Percentiles rank a stretch among this genome's conserved stretches.
Conservation (phyloP, 208 protist species). For the Crithidia fasciculata region DNA sequence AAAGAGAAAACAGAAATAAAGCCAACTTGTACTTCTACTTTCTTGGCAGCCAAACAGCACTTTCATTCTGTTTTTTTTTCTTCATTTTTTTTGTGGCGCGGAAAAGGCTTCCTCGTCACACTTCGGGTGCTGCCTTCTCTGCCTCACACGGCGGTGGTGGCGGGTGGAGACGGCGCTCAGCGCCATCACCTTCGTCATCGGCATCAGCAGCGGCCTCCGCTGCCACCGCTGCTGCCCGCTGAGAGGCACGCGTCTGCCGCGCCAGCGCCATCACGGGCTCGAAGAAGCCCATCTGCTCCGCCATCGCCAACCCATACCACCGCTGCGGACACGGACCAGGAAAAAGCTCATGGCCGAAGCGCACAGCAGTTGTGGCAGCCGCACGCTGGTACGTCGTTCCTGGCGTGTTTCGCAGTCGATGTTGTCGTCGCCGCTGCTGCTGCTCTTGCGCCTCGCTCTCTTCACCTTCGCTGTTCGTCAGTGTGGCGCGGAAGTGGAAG, state of each 20-base stretch:
- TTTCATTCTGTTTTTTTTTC: too few relatives aligned
- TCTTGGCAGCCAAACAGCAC: too few relatives aligned
- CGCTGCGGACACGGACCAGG: conserved; percentile 55
- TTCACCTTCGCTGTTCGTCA: conserved; percentile 6
- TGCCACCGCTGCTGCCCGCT: not conserved
- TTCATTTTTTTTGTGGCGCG: too few relatives aligned
- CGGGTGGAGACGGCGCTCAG: not conserved
- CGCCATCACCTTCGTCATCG: not conserved
- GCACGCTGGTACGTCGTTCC: not conserved
- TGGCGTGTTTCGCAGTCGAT: not conserved
- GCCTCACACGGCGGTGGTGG: too few relatives aligned
- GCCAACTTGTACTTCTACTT: too few relatives aligned
- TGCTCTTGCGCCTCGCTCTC: not conserved
- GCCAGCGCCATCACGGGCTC: conserved; percentile 46
- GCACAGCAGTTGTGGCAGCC: conserved; percentile 15
- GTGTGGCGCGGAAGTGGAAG: conserved; percentile 29
- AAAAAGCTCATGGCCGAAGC: conserved; percentile 45
- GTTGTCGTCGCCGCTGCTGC: not conserved
- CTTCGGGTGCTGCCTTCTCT: too few relatives aligned
- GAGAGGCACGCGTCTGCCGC: conserved; percentile 10
- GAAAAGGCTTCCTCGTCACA: too few relatives aligned
- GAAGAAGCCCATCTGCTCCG: conserved; percentile 54
- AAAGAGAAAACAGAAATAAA: too few relatives aligned
- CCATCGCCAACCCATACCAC: conserved; percentile 72
- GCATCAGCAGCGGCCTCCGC: not conserved